Conservation (phyloP, 1,284 basidiomycete species). For the Ustilago hordei region DNA sequence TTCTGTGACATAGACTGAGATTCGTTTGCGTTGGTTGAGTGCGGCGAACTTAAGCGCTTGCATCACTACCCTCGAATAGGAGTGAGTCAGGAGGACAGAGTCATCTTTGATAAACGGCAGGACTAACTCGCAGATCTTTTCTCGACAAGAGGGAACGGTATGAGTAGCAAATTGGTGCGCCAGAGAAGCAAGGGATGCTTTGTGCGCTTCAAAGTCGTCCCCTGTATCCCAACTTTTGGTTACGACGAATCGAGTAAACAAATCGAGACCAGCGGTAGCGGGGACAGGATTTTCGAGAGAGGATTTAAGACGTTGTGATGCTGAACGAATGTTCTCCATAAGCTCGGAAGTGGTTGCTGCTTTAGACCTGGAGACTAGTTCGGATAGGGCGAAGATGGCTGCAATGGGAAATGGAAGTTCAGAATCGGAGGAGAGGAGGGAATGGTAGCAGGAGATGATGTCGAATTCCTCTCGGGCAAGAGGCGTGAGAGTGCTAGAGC, state of each 20-base stretch:
- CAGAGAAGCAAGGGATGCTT: constrained; percentile 81
- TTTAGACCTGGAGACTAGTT: constrained; percentile 80
- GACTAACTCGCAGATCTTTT: constrained; percentile 89
- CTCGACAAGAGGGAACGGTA: constrained; percentile 75
- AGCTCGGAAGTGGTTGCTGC: constrained; percentile 92
- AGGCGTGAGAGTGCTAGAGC: not conserved
- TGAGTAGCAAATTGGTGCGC: constrained; percentile 79
- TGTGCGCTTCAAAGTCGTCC: constrained; percentile 83
- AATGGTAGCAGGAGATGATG: constrained; percentile 59
- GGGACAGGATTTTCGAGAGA: constrained; percentile 83
- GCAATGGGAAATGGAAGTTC: constrained; percentile 87
- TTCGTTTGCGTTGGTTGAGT: constrained; percentile 81
- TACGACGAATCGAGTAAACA: constrained; percentile 89
- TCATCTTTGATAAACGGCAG: constrained; percentile 94
- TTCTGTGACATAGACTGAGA: constrained; percentile 97
- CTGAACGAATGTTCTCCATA: constrained; percentile 82
- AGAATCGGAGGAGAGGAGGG: constrained; percentile 51
- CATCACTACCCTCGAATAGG: constrained; percentile 94
- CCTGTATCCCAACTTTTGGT: constrained; percentile 84
- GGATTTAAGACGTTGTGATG: constrained; percentile 77
- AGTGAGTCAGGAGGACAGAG: constrained; percentile 90
- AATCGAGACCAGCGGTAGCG: constrained; percentile 86
- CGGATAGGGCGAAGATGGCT: constrained; percentile 83
- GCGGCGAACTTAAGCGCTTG: constrained; percentile 86
- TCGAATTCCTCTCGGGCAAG: constrained; percentile 46